Evolutionary conservation across 2,329 filamentous ascomycete species (phyloP).

Genomic region (Bimuria novae-zelandiae): DNA sequence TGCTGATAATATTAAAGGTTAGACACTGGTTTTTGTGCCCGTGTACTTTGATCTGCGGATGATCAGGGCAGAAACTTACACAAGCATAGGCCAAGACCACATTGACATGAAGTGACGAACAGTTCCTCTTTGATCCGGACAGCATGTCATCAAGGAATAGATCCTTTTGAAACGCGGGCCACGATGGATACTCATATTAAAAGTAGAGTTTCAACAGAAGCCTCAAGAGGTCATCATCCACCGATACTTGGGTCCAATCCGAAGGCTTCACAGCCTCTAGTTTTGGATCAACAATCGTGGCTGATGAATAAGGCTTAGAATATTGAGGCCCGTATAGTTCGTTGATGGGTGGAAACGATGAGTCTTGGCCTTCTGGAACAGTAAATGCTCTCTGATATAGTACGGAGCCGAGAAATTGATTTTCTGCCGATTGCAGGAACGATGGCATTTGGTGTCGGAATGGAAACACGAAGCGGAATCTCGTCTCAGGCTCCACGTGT

Average conservation of each 20-base stretch:
- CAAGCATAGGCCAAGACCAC: conserved; percentile 13
- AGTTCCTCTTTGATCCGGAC: background rate
- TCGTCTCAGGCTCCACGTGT: background rate
- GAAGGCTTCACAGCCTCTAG: conserved; percentile 7
- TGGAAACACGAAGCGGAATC: conserved; percentile 3
- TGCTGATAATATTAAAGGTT: background rate
- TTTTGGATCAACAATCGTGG: conserved; percentile 12
- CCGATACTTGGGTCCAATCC: conserved; percentile 12
- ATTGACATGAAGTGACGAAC: conserved; percentile 16
- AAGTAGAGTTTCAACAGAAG: conserved; percentile 17
- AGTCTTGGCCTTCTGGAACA: background rate
- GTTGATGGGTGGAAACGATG: background rate
- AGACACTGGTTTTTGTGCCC: background rate
- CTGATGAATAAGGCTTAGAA: conserved; percentile 2
- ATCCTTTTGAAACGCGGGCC: conserved; percentile 17
- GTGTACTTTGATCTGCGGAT: background rate
- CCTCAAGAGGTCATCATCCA: conserved; percentile 12
- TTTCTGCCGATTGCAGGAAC: background rate
- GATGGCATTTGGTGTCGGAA: conserved; percentile 1
- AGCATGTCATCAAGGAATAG: conserved; percentile 17
- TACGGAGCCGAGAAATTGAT: conserved; percentile 1
- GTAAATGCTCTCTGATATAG: background rate
- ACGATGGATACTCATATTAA: conserved; percentile 12
- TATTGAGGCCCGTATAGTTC: conserved; percentile 2
- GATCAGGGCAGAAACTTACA: conserved; percentile 5